phyloP scores from a whole-genome alignment of 2,329 filamentous ascomycete species.

The Penicillium glabrum region DNA sequence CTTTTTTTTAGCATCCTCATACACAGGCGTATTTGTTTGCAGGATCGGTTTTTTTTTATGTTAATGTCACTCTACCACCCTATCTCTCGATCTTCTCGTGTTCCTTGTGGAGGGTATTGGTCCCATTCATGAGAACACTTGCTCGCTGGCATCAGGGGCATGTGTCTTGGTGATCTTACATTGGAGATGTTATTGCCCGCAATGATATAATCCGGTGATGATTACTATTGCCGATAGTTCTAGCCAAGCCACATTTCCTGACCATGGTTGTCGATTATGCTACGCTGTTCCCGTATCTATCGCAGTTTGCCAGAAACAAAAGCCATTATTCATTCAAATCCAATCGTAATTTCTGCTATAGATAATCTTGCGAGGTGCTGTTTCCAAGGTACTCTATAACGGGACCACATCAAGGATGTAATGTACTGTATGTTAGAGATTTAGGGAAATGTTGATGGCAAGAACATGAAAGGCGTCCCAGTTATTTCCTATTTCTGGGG shows the following conservation, averaged over 20 bases:
- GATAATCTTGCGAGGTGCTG: neutral
- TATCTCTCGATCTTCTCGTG: constrained; percentile 9
- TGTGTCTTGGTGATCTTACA: constrained; percentile 5
- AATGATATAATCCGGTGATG: constrained; percentile 2
- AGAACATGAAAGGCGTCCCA: no score
- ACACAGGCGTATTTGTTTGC: constrained; percentile 41
- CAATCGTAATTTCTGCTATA: neutral
- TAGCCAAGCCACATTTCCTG: constrained; percentile 11
- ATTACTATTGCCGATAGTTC: constrained; percentile 2
- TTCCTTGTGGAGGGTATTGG: constrained; percentile 11
- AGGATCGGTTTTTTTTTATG: constrained; percentile 30
- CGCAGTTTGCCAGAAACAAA: constrained; percentile 21
- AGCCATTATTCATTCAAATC: constrained; percentile 5
- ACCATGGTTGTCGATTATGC: constrained; percentile 11
- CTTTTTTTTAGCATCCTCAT: constrained; percentile 38
- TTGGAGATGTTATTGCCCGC: neutral
- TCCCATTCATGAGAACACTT: constrained; percentile 9
- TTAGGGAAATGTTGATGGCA: no score
- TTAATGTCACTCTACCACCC: constrained; percentile 21
- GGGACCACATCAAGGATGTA: neutral
- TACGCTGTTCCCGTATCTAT: constrained; percentile 2
- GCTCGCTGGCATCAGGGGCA: constrained; percentile 13
- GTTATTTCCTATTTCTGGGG: no score
- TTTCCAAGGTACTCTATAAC: neutral
- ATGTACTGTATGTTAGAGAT: no score